Evolutionary conservation across 768 basidiomycete genomes (phyloP).

Genomic region (Calocybe cyanea): DNA sequence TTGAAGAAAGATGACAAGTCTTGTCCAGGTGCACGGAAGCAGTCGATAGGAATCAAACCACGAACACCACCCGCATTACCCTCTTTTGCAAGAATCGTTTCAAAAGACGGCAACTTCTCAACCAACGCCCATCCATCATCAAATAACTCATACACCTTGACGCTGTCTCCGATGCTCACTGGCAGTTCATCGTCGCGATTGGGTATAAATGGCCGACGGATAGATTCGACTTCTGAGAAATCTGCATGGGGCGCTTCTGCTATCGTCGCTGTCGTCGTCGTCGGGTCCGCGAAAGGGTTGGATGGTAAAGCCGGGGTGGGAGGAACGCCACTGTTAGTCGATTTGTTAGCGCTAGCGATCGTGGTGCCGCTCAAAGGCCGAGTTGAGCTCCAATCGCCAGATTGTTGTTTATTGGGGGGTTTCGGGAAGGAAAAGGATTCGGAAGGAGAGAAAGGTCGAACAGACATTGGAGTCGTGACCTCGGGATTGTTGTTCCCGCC

Average conservation of each 20-base stretch:
- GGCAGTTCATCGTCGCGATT: constrained; percentile 57
- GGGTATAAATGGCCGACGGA: constrained; percentile 54
- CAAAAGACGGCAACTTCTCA: constrained; percentile 33
- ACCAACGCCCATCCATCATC: constrained; percentile 73
- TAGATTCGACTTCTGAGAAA: constrained; percentile 41
- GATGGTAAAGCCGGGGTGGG: constrained; percentile 7
- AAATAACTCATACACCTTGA: constrained; percentile 51
- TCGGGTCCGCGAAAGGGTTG: constrained; percentile 34
- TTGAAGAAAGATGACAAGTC: constrained; percentile 45
- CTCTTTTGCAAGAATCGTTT: constrained; percentile 24
- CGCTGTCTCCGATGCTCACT: constrained; percentile 46
- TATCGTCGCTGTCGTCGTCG: not conserved
- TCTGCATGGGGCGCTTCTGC: constrained; percentile 13
- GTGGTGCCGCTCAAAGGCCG: constrained; percentile 20
- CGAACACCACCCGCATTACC: constrained; percentile 15
- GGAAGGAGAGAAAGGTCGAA: constrained; percentile 62
- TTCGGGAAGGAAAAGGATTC: constrained; percentile 70
- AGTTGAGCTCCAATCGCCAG: constrained; percentile 17
- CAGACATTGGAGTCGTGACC: constrained; percentile 50
- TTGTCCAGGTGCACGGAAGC: constrained; percentile 48
- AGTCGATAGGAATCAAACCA: constrained; percentile 71
- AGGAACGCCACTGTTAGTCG: constrained; percentile 11
- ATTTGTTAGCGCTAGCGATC: not conserved
- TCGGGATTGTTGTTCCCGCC: constrained; percentile 22
- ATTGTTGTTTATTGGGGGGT: constrained; percentile 39